These are phyloP conservation scores for Diplodia intermedia DNA, from an alignment of 2,329 filamentous ascomycete species.

Conservation along the genomic window DNA sequence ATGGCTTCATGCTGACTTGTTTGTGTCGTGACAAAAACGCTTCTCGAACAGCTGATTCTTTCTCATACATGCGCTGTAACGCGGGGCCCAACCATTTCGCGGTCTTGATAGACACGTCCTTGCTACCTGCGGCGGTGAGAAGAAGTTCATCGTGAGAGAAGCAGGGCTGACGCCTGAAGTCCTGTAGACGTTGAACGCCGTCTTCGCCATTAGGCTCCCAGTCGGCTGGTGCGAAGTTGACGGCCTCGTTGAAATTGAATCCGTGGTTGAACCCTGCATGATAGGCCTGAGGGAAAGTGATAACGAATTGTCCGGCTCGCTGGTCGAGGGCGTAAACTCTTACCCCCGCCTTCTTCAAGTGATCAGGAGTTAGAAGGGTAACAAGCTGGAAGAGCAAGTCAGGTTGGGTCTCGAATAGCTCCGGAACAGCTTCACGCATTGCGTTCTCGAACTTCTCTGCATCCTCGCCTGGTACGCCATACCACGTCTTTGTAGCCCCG, in stretches of 20 bases:
- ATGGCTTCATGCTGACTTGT: constrained; percentile 21
- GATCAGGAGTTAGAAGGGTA: constrained; percentile 92
- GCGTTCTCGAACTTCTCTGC: constrained; percentile 94
- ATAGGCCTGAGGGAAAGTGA: constrained; percentile 96
- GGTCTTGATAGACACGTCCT: constrained; percentile 80
- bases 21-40: constrained; percentile 49
- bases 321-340: constrained; percentile 95
- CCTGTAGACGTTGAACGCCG: constrained; percentile 83
- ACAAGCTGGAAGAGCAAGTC: constrained; percentile 96
- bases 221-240: constrained; percentile 94
- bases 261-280: constrained; percentile 98
- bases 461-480: constrained; percentile 93
- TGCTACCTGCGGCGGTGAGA: constrained; percentile 82
- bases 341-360: constrained; percentile 90
- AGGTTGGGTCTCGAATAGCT: constrained; percentile 95
- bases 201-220: constrained; percentile 93
- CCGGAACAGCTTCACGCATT: constrained; percentile 93
- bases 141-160: constrained; percentile 97
- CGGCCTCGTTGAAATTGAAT: constrained; percentile 98
- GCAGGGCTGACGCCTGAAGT: constrained; percentile 89
- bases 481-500: constrained; percentile 98
- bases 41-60: constrained; percentile 73
- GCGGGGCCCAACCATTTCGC: constrained; percentile 95
- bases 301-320: constrained; percentile 90
- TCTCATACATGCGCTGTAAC: constrained; percentile 75